These are phyloP conservation scores for Salix koriyanagi DNA, from an alignment of 345 rosid genomes.

Conservation along the genomic window DNA sequence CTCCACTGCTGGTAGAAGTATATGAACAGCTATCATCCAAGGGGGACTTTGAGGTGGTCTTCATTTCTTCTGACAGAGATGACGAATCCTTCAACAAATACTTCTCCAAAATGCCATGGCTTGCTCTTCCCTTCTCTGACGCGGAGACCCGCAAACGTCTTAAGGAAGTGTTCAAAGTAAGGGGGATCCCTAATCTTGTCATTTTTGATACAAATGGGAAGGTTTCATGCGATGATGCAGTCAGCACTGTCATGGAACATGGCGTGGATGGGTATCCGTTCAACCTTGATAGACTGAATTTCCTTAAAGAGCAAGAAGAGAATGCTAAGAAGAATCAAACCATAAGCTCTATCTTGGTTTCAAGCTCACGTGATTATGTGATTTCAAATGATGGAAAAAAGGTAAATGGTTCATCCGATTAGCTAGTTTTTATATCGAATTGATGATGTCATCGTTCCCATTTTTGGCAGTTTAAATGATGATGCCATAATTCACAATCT, in stretches of 20 bases:
- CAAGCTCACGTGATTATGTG: constrained; percentile 24
- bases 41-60: constrained; percentile 28
- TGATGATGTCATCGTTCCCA: neutral
- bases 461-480: neutral
- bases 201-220: too few relatives aligned
- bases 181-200: too few relatives aligned
- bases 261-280: too few relatives aligned
- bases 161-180: too few relatives aligned
- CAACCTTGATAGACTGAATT: constrained; percentile 9
- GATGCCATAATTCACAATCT: neutral
- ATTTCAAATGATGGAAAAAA: constrained; percentile 26
- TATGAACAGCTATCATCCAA: constrained; percentile 13
- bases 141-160: too few relatives aligned
- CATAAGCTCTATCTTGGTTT: constrained; percentile 24
- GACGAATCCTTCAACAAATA: too few relatives aligned
- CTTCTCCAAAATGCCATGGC: too few relatives aligned
- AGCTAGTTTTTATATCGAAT: neutral
- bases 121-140: too few relatives aligned
- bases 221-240: too few relatives aligned
- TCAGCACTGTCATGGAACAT: too few relatives aligned
- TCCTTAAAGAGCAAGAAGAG: constrained; percentile 25
- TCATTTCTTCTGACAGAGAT: constrained; percentile 24
- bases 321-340: constrained; percentile 33
- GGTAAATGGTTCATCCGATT: constrained; percentile 8
- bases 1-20: constrained; percentile 10